Evolutionary conservation across 2,329 filamentous ascomycete species (phyloP), one percentile per base, ranked within the genome.

Genomic region (Albophoma yamanashiensis): DNA sequence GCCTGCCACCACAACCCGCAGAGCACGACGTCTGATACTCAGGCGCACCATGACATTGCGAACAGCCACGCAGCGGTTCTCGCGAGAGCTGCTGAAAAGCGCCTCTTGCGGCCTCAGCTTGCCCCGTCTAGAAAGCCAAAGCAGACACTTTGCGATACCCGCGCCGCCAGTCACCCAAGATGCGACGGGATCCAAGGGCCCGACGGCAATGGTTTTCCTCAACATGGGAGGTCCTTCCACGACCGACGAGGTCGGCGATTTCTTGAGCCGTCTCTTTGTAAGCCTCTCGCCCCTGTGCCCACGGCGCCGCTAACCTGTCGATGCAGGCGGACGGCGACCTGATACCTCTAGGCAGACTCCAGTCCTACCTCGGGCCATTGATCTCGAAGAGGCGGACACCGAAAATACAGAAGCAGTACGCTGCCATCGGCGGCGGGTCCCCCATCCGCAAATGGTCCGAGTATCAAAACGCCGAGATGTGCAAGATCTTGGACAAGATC

Each of bases 371-470:
- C 39, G 94, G 93, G 1, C 91, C 92, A 20, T 78, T 96, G 57
- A 93, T 99, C 66, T 89, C 93, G 25, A 84, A 82, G 58, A 85
- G 93, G 67, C 84, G 94, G 70, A 99, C 94, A 1, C 92, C 94
- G 36, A 99, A 97, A 78, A 99, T 99, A 64, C 82, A 95, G 74
- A 89, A 96, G 72, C 95, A 99, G 73, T 99, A 99, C 72, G 84
- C 89, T 22, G 92, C 88, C 59, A 99, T 99, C 70, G 94, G 94
- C 61, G 94, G 94, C 63, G 94, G 94, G n/a, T 97, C 92, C 25
- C 94, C 94, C 1, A 99, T 99, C 72, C 87, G 93, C 66, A 95
- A 95, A 74, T 99, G 95, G 95, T 96, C 92, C 31, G 94, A 99
- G 75, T 87, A 94, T 70, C 94, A 99, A 74, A 92, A 86, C 62